Evolutionary conservation across 768 basidiomycete genomes (phyloP).

Genomic region (Vararia minispora): DNA sequence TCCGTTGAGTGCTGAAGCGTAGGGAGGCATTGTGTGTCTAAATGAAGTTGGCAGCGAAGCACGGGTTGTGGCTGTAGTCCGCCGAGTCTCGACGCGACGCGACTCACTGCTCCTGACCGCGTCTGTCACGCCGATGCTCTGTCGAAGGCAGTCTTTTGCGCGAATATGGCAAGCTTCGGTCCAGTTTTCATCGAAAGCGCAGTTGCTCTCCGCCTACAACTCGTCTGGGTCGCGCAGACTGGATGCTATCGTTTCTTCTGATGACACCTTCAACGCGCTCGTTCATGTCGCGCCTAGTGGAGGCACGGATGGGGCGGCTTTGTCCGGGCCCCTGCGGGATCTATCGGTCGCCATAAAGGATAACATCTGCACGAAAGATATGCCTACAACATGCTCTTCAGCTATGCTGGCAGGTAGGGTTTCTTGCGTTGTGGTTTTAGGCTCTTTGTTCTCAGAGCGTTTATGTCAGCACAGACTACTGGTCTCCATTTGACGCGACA

Average conservation of each 20-base stretch:
- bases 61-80: too few relatives aligned
- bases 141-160: too few relatives aligned
- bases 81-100: too few relatives aligned
- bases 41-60: too few relatives aligned
- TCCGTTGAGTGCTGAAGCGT: too few relatives aligned
- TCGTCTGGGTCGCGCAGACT: slow-evolving; percentile 2
- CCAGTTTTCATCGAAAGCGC: too few relatives aligned
- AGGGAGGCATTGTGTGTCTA: too few relatives aligned
- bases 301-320: not conserved
- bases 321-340: slow-evolving; percentile 24
- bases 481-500: slow-evolving; percentile 79
- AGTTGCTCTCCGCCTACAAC: not conserved
- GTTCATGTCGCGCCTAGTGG: slow-evolving; percentile 22
- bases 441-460: too few relatives aligned
- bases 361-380: slow-evolving; percentile 61
- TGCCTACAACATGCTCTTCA: slow-evolving; percentile 74
- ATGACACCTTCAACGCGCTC: slow-evolving; percentile 45
- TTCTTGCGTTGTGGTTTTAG: not conserved
- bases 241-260: slow-evolving; percentile 14
- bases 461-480: slow-evolving; percentile 39
- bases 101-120: too few relatives aligned
- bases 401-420: slow-evolving; percentile 51
- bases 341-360: slow-evolving; percentile 70
- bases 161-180: too few relatives aligned
- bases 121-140: too few relatives aligned